Conservation (phyloP, 306 rosid species). For the Trifolium subterraneum region DNA sequence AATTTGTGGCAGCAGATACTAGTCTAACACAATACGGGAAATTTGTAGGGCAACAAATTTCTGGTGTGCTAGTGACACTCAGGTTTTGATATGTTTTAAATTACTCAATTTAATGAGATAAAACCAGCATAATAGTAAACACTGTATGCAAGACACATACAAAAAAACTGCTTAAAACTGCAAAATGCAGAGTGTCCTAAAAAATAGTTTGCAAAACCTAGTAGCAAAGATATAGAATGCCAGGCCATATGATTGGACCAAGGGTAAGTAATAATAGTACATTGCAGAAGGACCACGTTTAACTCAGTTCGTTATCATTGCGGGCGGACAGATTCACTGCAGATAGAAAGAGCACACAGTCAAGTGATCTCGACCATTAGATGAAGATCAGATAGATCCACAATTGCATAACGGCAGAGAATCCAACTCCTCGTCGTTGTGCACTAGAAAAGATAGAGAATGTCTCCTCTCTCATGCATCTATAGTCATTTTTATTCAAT, state of each 20-base stretch:
- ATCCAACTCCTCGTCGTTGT: neutral
- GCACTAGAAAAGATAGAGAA: neutral
- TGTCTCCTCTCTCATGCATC: neutral
- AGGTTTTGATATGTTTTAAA: neutral
- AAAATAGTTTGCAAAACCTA: neutral
- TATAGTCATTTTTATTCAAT: constrained; percentile 2
- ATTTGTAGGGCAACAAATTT: constrained; percentile 8
- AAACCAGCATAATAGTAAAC: constrained; percentile 3
- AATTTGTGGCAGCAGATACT: neutral
- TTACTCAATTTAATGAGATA: constrained; percentile 13
- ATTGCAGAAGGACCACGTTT: neutral
- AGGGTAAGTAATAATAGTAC: neutral
- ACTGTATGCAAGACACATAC: neutral
- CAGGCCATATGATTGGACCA: neutral
- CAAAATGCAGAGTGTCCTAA: neutral
- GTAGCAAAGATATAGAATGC: neutral
- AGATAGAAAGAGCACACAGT: neutral
- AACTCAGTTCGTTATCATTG: neutral
- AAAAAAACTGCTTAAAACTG: neutral
- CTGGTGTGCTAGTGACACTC: constrained; percentile 11
- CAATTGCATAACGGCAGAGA: neutral
- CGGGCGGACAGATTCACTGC: neutral
- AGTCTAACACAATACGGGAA: neutral
- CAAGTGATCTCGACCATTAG: neutral
- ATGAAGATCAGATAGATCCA: neutral